Evolutionary conservation across 1,139 yeast species (phyloP).

Genomic region (Blastobotrys apis): DNA sequence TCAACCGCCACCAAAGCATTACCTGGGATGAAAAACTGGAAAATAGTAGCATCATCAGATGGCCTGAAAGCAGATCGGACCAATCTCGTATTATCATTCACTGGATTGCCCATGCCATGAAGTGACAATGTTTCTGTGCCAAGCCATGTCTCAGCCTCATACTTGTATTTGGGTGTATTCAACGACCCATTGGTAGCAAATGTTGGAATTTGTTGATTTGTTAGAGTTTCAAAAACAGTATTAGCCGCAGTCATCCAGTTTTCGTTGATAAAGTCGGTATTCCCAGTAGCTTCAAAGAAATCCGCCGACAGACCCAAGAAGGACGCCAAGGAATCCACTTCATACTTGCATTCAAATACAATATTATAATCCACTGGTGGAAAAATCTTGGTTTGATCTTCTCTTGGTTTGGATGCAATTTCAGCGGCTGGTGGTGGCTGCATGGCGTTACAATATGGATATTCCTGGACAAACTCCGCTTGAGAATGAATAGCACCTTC

Average conservation of each 20-base stretch:
- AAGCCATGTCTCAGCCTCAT: slow-evolving; percentile 65
- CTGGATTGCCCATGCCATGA: slow-evolving; percentile 81
- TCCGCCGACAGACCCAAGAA: slow-evolving; percentile 72
- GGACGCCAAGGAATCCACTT: slow-evolving; percentile 80
- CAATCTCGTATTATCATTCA: slow-evolving; percentile 63
- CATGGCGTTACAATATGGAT: slow-evolving; percentile 88
- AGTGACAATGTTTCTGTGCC: slow-evolving; percentile 81
- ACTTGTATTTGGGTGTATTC: slow-evolving; percentile 45
- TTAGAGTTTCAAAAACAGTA: slow-evolving; percentile 49
- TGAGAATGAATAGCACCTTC: slow-evolving; percentile 81
- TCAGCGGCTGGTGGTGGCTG: slow-evolving; percentile 62
- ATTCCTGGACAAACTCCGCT: slow-evolving; percentile 53
- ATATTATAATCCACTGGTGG: slow-evolving; percentile 67
- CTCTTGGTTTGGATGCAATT: neutral
- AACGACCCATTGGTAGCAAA: slow-evolving; percentile 50
- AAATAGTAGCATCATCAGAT: slow-evolving; percentile 80
- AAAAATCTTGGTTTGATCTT: slow-evolving; percentile 38
- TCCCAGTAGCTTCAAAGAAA: slow-evolving; percentile 53
- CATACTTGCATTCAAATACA: slow-evolving; percentile 88
- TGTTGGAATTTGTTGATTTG: slow-evolving; percentile 61
- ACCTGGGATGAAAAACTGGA: slow-evolving; percentile 80
- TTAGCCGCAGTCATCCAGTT: slow-evolving; percentile 61
- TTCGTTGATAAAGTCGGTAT: slow-evolving; percentile 47
- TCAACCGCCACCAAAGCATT: slow-evolving; percentile 75
- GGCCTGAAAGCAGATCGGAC: slow-evolving; percentile 84